These are phyloP conservation scores for Kwoniella shivajii DNA, from an alignment of 1,284 basidiomycete genomes.

Conservation along the genomic window DNA sequence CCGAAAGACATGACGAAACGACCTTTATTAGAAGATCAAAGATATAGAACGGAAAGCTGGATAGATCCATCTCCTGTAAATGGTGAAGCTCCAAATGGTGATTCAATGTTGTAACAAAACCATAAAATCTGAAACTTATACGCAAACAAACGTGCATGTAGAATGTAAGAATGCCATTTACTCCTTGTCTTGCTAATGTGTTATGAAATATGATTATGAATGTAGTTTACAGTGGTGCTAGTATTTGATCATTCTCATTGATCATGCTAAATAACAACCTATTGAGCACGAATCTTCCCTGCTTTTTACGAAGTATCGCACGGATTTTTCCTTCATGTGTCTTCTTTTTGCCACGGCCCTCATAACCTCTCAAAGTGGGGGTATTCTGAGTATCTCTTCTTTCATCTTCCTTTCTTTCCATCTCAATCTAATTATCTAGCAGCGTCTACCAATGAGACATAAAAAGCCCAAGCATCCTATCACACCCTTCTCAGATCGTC, in stretches of 20 bases:
- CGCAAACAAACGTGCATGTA: neutral
- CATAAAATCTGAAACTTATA: neutral
- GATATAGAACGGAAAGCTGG: constrained; percentile 26
- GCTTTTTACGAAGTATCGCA: too few relatives aligned
- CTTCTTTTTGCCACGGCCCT: too few relatives aligned
- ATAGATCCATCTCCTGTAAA: constrained; percentile 20
- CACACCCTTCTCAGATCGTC: too few relatives aligned
- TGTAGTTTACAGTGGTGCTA: neutral
- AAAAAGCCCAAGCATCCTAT: too few relatives aligned
- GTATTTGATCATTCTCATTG: neutral
- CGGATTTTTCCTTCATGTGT: too few relatives aligned
- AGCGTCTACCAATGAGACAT: too few relatives aligned
- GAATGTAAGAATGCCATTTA: neutral
- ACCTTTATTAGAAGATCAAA: constrained; percentile 2
- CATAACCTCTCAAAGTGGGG: too few relatives aligned
- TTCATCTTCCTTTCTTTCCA: too few relatives aligned
- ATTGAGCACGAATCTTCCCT: too few relatives aligned
- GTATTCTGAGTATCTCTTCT: too few relatives aligned
- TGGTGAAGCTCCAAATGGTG: constrained; percentile 26
- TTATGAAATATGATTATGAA: neutral
- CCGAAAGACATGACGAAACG: neutral
- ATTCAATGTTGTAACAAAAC: constrained; percentile 14
- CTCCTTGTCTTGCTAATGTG: neutral
- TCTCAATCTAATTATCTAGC: too few relatives aligned
- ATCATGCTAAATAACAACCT: too few relatives aligned